Evolutionary conservation across 2,329 filamentous ascomycete genomes (phyloP), one percentile per base, ranked within the genome.

Genomic region (Talaromyces funiculosus): DNA sequence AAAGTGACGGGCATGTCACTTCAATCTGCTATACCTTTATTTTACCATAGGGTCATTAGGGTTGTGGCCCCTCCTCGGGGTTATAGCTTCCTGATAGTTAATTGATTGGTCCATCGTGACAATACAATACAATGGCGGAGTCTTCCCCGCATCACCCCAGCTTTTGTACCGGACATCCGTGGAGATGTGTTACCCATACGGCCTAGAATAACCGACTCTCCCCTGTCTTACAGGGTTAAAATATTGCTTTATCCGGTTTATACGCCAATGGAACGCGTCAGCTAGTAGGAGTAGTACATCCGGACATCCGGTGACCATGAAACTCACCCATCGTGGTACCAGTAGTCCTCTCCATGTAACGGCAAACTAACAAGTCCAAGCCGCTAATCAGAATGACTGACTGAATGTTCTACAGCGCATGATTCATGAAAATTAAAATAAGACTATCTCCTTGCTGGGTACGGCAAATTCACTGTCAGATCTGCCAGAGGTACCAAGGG

Each of bases 131-230:
- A 14, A 43, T 22, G 47, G 29, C 47, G 47, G 47, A 33, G 29
- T 35, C 43, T 51, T 51, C 47, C 47, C 47, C 47, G 47, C 47
- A 51, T 35, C 26, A 33, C 47, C 47, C 47, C 47, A 51, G 29
- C 29, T 35, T 51, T 51, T 35, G 45, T 49, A 49, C 3, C 45
- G n/a, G 40, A 14, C 24, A 10, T n/a, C 24, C 14, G 29, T 47
- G 43, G 43, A 47, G 43, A 47, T n/a, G 24, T 47, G 16, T 16
- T 29, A 29, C 43, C 24, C 14, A 47, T 16, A 47, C 16, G 26
- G 45, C 24, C 26, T 31, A 18, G 45, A 31, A 33, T 33, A 49
- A 31, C 45, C 45, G 45, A 49, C 26, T 49, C 16, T 49, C 45
- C 45, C 16, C 8, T 18, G n/a, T 33, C 26, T 12, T 16, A 51